Evolutionary conservation across 2,329 filamentous ascomycete species (phyloP).

Genomic region (Neocatenulostroma microsporum): DNA sequence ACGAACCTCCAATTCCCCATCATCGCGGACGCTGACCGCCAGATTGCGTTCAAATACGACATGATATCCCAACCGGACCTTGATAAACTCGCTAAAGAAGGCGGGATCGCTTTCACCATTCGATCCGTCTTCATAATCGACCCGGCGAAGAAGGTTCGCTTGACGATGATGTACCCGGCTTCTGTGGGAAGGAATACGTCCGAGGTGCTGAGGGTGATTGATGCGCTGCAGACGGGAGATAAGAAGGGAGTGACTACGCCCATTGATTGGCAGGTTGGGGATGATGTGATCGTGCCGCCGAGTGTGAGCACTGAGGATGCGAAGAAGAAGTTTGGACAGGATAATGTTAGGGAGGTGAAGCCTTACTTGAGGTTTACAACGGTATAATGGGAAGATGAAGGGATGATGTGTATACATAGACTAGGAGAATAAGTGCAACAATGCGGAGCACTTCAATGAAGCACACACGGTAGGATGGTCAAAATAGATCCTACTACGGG

Average conservation of each 20-base stretch:
- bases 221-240: constrained; percentile 60
- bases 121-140: constrained; percentile 93
- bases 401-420: no score
- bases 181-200: constrained; percentile 63
- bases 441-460: no score
- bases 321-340: constrained; percentile 78
- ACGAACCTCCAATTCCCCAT: constrained; percentile 43
- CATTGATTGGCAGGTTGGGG: constrained; percentile 81
- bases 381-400: no score
- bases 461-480: no score
- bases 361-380: constrained; percentile 65
- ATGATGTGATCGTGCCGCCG: constrained; percentile 89
- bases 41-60: constrained; percentile 43
- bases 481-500: no score
- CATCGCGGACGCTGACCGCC: constrained; percentile 43
- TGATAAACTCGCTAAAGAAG: constrained; percentile 25
- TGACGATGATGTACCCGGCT: constrained; percentile 87
- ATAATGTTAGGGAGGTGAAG: constrained; percentile 56
- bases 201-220: constrained; percentile 52
- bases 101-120: constrained; percentile 76
- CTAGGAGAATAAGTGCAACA: no score
- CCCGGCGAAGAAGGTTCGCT: constrained; percentile 84
- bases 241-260: constrained; percentile 64
- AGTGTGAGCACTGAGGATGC: constrained; percentile 76
- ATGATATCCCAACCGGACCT: constrained; percentile 36